A percentile compares a stretch with the other conserved stretches of the same genome.
phyloP scores from a whole-genome alignment of 805 yeast species.

The Blastobotrys muscicola region DNA sequence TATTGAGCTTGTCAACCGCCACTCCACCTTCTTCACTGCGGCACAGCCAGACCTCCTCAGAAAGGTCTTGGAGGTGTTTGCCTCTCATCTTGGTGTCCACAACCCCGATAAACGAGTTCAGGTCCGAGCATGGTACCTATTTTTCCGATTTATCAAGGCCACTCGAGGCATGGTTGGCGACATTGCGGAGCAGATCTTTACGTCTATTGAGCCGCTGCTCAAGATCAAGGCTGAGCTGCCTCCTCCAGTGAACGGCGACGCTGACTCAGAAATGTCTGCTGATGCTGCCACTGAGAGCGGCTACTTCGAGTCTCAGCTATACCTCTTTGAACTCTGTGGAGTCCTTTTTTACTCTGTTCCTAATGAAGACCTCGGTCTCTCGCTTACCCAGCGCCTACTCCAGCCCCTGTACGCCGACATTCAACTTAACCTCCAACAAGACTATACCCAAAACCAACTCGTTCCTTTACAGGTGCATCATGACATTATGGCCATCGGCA shows the following conservation, averaged over 20 bases:
- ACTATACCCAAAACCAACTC: slow-evolving; percentile 5
- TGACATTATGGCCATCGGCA: slow-evolving; percentile 78
- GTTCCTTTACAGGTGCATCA: slow-evolving; percentile 68
- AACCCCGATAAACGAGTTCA: slow-evolving; percentile 65
- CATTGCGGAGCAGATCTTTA: slow-evolving; percentile 47
- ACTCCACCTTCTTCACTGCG: slow-evolving; percentile 49
- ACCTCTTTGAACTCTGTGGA: slow-evolving; percentile 82
- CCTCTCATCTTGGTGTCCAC: slow-evolving; percentile 74
- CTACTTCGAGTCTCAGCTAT: slow-evolving; percentile 66
- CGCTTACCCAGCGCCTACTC: slow-evolving; percentile 54
- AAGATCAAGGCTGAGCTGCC: slow-evolving; percentile 51
- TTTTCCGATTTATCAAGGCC: slow-evolving; percentile 69
- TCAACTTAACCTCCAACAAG: slow-evolving; percentile 39
- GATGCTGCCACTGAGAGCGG: slow-evolving; percentile 40
- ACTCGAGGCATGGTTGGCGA: slow-evolving; percentile 55
- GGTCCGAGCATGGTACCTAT: slow-evolving; percentile 82
- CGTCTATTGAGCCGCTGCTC: slow-evolving; percentile 52
- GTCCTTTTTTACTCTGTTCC: slow-evolving; percentile 49
- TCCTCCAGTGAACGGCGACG: slow-evolving; percentile 13
- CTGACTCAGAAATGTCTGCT: slow-evolving; percentile 39
- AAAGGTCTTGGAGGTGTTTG: slow-evolving; percentile 60
- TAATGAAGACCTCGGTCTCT: slow-evolving; percentile 33
- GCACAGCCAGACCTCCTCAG: slow-evolving; percentile 40
- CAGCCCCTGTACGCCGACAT: slow-evolving; percentile 67
- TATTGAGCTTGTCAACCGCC: slow-evolving; percentile 79